These are phyloP conservation scores for Tephrocybe sp. DNA, from an alignment of 768 basidiomycete species.

Conservation along the genomic window DNA sequence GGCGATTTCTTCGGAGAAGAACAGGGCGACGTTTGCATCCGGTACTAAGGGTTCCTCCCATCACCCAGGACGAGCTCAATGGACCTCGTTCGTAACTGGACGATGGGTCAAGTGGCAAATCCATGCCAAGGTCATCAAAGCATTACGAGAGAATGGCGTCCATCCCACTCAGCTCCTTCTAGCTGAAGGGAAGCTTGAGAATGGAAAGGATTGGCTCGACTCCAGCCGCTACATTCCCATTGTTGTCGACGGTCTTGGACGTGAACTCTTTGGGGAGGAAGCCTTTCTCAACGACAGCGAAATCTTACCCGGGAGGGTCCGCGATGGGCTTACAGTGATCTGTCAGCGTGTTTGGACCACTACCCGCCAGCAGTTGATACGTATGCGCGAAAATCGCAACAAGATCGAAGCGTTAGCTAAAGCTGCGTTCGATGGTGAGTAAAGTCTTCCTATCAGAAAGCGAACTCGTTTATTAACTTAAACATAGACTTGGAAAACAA, in stretches of 20 bases:
- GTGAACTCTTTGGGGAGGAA: conserved; percentile 12
- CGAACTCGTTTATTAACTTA: neutral
- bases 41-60: neutral
- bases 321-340: neutral
- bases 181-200: neutral
- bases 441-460: neutral
- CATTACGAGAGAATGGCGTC: conserved; percentile 8
- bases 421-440: conserved; percentile 12
- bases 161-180: conserved; percentile 15
- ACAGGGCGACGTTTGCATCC: neutral
- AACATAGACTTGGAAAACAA: neutral
- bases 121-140: conserved; percentile 15
- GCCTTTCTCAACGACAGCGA: neutral
- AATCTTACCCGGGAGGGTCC: neutral
- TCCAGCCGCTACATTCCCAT: conserved; percentile 9
- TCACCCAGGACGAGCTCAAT: conserved; percentile 17
- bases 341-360: conserved; percentile 9
- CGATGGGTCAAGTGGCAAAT: conserved; percentile 16
- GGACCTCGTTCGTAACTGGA: conserved; percentile 12
- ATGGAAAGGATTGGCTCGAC: conserved; percentile 2
- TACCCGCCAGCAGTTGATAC: neutral
- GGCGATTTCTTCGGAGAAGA: no score
- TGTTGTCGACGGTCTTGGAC: conserved; percentile 5
- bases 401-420: neutral
- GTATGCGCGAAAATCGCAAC: neutral